Evolutionary conservation across 768 basidiomycete genomes (phyloP).

Genomic region (Russula brevipes): DNA sequence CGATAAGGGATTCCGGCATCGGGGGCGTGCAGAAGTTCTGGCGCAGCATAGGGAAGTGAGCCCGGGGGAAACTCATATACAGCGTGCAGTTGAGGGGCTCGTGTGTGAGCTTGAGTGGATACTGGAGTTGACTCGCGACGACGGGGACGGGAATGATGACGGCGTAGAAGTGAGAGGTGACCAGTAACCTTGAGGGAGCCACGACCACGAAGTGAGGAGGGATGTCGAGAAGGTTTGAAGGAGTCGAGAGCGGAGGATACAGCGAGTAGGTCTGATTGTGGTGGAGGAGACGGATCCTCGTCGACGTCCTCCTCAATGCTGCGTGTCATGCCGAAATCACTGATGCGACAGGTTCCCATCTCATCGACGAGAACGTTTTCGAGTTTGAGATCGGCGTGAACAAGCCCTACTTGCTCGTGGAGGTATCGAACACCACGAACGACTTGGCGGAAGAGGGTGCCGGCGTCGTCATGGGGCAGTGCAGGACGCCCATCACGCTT

Average conservation of each 20-base stretch:
- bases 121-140: slow-evolving; percentile 45
- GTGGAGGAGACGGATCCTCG: not conserved
- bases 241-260: not conserved
- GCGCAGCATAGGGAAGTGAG: slow-evolving; percentile 86
- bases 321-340: slow-evolving; percentile 79
- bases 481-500: slow-evolving; percentile 63
- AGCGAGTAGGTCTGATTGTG: not conserved
- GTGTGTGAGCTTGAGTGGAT: slow-evolving; percentile 29
- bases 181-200: slow-evolving; percentile 20
- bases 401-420: slow-evolving; percentile 67
- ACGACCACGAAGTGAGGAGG: slow-evolving; percentile 8
- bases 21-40: slow-evolving; percentile 74
- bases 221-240: not conserved
- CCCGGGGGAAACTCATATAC: slow-evolving; percentile 61
- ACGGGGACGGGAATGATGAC: slow-evolving; percentile 41
- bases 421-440: slow-evolving; percentile 78
- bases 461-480: slow-evolving; percentile 70
- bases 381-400: slow-evolving; percentile 94
- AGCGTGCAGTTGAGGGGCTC: slow-evolving; percentile 31
- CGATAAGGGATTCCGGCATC: slow-evolving; percentile 34
- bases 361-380: slow-evolving; percentile 95
- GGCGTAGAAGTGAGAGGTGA: slow-evolving; percentile 35
- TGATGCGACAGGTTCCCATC: slow-evolving; percentile 77
- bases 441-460: slow-evolving; percentile 83
- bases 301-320: slow-evolving; percentile 46